Evolutionary conservation across 1,139 yeast species (phyloP).

Genomic region (Pneumocystis sp.): DNA sequence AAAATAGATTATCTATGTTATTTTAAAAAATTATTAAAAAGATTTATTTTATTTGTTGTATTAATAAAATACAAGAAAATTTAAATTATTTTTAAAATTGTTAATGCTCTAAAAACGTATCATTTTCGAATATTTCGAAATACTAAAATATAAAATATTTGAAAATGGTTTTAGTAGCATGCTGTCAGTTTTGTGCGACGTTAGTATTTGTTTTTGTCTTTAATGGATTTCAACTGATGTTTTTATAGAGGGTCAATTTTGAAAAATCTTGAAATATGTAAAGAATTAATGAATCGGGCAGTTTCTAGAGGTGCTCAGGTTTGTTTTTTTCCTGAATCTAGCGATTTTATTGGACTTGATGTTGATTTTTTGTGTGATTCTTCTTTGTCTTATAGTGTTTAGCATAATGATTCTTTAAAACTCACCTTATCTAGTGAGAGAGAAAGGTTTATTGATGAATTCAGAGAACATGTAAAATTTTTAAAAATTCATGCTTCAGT

Average conservation of each 20-base stretch:
- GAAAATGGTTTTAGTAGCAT: background rate
- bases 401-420: background rate
- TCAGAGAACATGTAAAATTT: slow-evolving; percentile 35
- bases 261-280: slow-evolving; percentile 43
- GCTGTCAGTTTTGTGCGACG: background rate
- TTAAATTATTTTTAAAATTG: background rate
- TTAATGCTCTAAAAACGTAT: background rate
- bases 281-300: slow-evolving; percentile 33
- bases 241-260: slow-evolving; percentile 21
- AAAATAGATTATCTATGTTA: too few species aligned
- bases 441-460: slow-evolving; percentile 30
- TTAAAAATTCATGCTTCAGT: slow-evolving; percentile 26
- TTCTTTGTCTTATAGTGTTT: background rate
- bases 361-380: background rate
- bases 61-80: too few species aligned
- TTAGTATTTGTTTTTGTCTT: background rate
- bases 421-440: background rate
- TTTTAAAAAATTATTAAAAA: too few species aligned
- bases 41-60: too few species aligned
- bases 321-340: slow-evolving; percentile 79
- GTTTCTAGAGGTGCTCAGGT: slow-evolving; percentile 37
- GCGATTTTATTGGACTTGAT: slow-evolving; percentile 58
- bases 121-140: background rate
- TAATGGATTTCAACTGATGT: background rate
- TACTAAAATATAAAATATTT: background rate